phyloP scores from a whole-genome alignment of 2,329 filamentous ascomycete genomes.

The Fusarium phyllophilum region DNA sequence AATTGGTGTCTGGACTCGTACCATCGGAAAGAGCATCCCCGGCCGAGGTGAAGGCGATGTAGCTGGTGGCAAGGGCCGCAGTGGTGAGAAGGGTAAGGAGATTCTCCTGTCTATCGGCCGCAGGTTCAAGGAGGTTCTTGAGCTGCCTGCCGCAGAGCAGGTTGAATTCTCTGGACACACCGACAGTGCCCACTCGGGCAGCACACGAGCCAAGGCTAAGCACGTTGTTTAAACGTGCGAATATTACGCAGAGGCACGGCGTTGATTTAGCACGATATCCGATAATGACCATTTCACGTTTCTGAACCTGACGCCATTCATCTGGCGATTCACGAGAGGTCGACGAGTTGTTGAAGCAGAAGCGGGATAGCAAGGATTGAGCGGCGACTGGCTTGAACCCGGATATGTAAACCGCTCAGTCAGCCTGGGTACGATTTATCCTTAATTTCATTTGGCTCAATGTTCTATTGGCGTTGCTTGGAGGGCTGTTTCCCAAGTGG shows the following conservation, averaged over 20 bases:
- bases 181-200: slow-evolving; percentile 90
- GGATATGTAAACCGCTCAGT: slow-evolving; percentile 4
- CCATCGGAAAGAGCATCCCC: slow-evolving; percentile 85
- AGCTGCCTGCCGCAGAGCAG: slow-evolving; percentile 77
- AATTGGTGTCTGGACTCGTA: slow-evolving; percentile 96
- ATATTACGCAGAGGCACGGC: slow-evolving; percentile 30
- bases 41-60: slow-evolving; percentile 78
- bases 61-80: slow-evolving; percentile 80
- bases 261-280: slow-evolving; percentile 44
- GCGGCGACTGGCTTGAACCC: slow-evolving; percentile 19
- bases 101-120: slow-evolving; percentile 85
- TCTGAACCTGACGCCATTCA: slow-evolving; percentile 31
- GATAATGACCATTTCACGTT: slow-evolving; percentile 40
- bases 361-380: slow-evolving; percentile 17
- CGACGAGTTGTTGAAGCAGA: slow-evolving; percentile 19
- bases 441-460: slow-evolving; percentile 37
- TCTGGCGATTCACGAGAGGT: slow-evolving; percentile 21
- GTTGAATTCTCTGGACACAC: slow-evolving; percentile 98
- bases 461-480: slow-evolving; percentile 50
- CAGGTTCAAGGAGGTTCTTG: slow-evolving; percentile 92
- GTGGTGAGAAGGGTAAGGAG: slow-evolving; percentile 83
- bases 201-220: slow-evolving; percentile 96
- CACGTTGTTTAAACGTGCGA: slow-evolving; percentile 72
- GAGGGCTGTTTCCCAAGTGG: slow-evolving; percentile 40
- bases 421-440: slow-evolving; percentile 28